These are phyloP conservation scores for Eutypa lata DNA, from an alignment of 2,329 filamentous ascomycete species.

Conservation along the genomic window DNA sequence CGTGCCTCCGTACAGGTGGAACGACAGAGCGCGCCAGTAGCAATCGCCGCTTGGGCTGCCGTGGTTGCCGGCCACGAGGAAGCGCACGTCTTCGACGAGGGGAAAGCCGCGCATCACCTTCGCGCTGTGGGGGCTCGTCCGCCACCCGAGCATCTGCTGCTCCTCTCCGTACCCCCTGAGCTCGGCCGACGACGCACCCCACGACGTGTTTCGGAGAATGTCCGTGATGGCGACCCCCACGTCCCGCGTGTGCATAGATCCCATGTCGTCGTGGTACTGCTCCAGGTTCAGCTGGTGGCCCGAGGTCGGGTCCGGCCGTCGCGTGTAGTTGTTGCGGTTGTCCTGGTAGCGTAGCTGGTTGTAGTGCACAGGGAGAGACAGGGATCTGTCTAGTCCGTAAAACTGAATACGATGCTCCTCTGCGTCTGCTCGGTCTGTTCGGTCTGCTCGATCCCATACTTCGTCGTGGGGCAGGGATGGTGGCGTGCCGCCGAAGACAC, in stretches of 20 bases:
- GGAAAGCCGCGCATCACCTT: slow-evolving; percentile 25
- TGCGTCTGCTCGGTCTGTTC: too few relatives aligned
- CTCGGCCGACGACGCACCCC: neutral
- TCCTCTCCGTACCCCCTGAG: too few relatives aligned
- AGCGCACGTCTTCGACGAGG: slow-evolving; percentile 30
- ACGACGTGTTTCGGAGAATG: neutral
- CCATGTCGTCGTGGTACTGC: slow-evolving; percentile 4
- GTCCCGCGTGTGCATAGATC: neutral
- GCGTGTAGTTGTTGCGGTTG: neutral
- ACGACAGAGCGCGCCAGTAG: slow-evolving; percentile 30
- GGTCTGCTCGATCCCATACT: too few relatives aligned
- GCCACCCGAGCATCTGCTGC: too few relatives aligned
- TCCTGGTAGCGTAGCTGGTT: slow-evolving; percentile 3
- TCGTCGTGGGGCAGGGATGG: too few relatives aligned
- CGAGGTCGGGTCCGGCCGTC: neutral
- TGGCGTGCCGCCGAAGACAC: too few relatives aligned
- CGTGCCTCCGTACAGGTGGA: slow-evolving; percentile 23
- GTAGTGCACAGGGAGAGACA: neutral
- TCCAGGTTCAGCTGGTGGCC: slow-evolving; percentile 12
- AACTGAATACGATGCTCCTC: too few relatives aligned
- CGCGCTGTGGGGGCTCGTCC: too few relatives aligned
- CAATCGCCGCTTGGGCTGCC: slow-evolving; percentile 20
- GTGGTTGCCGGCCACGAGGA: slow-evolving; percentile 23
- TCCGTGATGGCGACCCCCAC: neutral
- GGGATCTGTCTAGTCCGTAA: too few relatives aligned